Evolutionary conservation across 441 rosid species (phyloP), one percentile per base, ranked within the genome.

Genomic region (Populus tomentosa): DNA sequence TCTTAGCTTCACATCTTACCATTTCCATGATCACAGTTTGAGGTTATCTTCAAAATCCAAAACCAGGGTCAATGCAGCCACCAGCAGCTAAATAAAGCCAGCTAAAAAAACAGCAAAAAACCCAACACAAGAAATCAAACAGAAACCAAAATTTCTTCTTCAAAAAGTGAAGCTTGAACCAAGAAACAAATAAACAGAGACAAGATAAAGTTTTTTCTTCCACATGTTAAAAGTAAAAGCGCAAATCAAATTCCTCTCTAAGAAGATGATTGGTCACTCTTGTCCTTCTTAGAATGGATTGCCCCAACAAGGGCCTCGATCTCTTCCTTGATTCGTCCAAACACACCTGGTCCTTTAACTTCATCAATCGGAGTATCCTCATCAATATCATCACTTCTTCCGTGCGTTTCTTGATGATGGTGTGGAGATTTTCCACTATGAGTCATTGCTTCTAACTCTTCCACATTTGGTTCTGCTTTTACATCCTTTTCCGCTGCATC

Each of bases 241-340:
- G 26, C 10, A n/a, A 2, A 18, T 26, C 16, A 75, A n/a, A 14
- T 30, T 33, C 74, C 53, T 53, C 0, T 70, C 71, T 69, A 73
- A 9, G 74, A 40, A 30, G 79, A 42, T 3, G 70, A 69, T 18
- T 67, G 38, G 0, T 74, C 10, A 9, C 16, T 63, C 30, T 71
- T 76, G 42, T 86, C 88, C 70, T 90, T 76, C 70, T 83, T 83
- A 38, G 84, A 86, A 80, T 28, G 84, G 71, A 87, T 71, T 16
- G 87, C 74, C 67, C 75, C 79, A 7, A 82, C 82, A 18, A 89
- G 16, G 50, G 91, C 93, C 80, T 89, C 87, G 2, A 88, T 8
- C 84, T 89, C 89, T 77, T 89, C 90, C 74, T 85, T 89, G 69
- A 85, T 79, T 5, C 90, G 79, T 69, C 85, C 78, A 74, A 89